Evolutionary conservation across 2,329 filamentous ascomycete genomes (phyloP), one percentile per base, ranked within the genome.

Genomic region (Endocalyx cinctus): DNA sequence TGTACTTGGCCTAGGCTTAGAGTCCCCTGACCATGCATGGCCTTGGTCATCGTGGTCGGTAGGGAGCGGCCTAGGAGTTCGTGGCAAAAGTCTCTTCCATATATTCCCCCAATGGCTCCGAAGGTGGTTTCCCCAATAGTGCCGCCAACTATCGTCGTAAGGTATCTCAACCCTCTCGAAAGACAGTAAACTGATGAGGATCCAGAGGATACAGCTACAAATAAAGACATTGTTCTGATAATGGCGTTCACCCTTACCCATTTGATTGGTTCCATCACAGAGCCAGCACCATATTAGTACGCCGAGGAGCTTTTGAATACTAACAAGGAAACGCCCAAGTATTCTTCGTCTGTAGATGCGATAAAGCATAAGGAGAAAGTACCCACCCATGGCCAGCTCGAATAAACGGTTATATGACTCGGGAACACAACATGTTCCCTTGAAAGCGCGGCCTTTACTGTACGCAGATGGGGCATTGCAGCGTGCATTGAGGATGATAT

Each of bases 231-330:
- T 27, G 30, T 51, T 40, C 15, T 55, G 46, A 40, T 66, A 70
- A 28, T 67, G 55, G 42, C 72, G 74, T 10, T 69, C 62, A 3
- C 58, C 51, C 47, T 78, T 77, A 35, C 69, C 59, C 46, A 79
- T 68, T 2, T 71, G 43, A 20, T 69, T 65, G 3, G 70, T 73
- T 13, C 75, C 63, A 47, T 81, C 77, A 12, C 71, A 64, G 15
- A 69, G 54, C 51, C 67, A 74, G 52, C 70, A 75, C 50, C 66
- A 74, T 12, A 55, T 33, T 6, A 54, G 27, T 3, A 42, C 42
- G n/a, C 39, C 35, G 6, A 50, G 31, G 14, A 54, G 29, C 22
- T 39, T 36, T 26, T 23, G 20, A 8, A 23, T n/a, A 23, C 8
- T 8, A n/a, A 23, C 20, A n/a, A 23, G 20, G n/a, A n/a, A n/a